Base-by-base conservation (phyloP, 805 yeast genomes). In the Monosporozyma solicola region DNA sequence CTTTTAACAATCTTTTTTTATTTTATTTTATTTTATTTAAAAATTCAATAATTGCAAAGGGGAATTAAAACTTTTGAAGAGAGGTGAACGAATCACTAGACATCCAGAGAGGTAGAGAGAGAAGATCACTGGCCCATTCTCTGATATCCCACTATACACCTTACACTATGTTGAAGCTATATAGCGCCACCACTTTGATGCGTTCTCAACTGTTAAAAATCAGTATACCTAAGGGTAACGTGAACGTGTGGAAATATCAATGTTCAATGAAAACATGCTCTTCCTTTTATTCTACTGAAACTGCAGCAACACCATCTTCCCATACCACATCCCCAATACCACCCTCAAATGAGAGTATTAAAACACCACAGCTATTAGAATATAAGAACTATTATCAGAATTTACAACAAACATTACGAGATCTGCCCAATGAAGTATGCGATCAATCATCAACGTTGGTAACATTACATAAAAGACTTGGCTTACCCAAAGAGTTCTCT, bases 401-500 rank as follows among this genome's bases (percentile, higher is more conserved):
- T 24, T 51, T 66, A 43, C 61, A 59, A 51, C 46, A 48, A 10
- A 54, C 59, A 2, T 55, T 61, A 2, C 55, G 57, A 16, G 60
- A 55, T 13, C 56, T 64, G 9, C 67, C 79, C 0, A 84, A 80
- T 53, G 79, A 74, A 27, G 72, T 77, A 20, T 85, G 86, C 3
- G 56, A 62, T 3, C 71, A 79, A 62, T 80, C 89, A 10, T 87
- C 96, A 1, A 78, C 84, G n/a, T 74, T 94, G 51, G 78, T 78
- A 39, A 83, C 97, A 4, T 76, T 92, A 54, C 96, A 88, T 62
- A 73, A 86, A 20, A 81, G 99, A 68, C 73, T 92, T 51, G 69
- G 76, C 20, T 75, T 92, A 51, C 85, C 94, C 6, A 60, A 71
- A 25, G 62, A 69, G 6, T 85, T 80, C 62, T 67, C 82, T 53